phyloP scores from a whole-genome alignment of 78 protist species.

The Cyanophora paradoxa region DNA sequence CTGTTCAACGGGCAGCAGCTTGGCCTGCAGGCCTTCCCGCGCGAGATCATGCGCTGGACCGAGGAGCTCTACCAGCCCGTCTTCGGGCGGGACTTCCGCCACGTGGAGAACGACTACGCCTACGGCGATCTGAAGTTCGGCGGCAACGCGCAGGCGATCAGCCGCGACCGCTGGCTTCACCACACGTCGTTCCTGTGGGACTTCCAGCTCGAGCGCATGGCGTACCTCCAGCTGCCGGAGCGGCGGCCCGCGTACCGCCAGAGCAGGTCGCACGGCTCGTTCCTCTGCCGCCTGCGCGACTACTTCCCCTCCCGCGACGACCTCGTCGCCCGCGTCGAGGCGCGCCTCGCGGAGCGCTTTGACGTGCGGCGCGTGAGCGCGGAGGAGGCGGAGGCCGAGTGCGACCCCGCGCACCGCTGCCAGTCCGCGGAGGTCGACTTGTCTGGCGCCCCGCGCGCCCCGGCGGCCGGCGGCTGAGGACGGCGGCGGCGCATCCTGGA shows the following conservation, averaged over 20 bases:
- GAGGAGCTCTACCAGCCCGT: not conserved
- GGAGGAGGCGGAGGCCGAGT: no score
- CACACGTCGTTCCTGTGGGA: slow-evolving; percentile 20
- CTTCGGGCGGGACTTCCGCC: not conserved
- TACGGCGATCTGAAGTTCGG: not conserved
- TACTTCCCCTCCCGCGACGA: no score
- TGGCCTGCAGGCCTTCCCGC: not conserved
- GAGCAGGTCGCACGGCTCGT: not conserved
- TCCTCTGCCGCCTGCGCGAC: no score
- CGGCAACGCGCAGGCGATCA: slow-evolving; percentile 21
- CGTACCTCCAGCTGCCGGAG: not conserved
- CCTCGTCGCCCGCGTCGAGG: no score
- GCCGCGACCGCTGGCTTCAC: slow-evolving; percentile 14
- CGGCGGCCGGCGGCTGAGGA: no score
- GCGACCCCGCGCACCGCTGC: no score
- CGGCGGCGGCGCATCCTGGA: no score
- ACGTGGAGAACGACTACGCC: not conserved
- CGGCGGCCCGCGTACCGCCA: slow-evolving; percentile 9
- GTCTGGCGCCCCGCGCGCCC: no score
- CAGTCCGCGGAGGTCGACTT: no score
- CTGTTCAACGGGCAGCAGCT: no score
- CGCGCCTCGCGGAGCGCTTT: no score
- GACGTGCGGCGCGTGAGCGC: no score
- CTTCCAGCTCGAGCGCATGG: not conserved
- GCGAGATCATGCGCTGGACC: not conserved